These are phyloP conservation scores for Torulaspora franciscae DNA, from an alignment of 805 yeast genomes.

Conservation along the genomic window DNA sequence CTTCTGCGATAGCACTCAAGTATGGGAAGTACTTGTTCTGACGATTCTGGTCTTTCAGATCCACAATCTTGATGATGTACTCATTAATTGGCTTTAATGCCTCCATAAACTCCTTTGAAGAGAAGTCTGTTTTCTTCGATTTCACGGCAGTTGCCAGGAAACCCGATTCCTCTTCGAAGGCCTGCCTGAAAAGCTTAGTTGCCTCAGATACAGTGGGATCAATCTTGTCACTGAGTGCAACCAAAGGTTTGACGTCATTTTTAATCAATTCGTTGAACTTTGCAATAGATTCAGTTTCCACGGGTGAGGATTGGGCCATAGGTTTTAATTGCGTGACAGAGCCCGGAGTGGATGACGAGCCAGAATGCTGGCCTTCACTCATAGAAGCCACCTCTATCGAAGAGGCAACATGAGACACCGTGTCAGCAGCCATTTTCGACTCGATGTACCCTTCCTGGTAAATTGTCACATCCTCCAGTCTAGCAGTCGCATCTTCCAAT, in stretches of 20 bases:
- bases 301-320: slow-evolving; percentile 12
- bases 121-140: slow-evolving; percentile 59
- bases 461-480: slow-evolving; percentile 83
- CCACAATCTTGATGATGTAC: slow-evolving; percentile 51
- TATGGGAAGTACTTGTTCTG: slow-evolving; percentile 60
- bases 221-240: slow-evolving; percentile 37
- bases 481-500: slow-evolving; percentile 88
- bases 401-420: slow-evolving; percentile 2
- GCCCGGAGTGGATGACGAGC: slow-evolving; percentile 16
- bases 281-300: slow-evolving; percentile 40
- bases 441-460: slow-evolving; percentile 59
- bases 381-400: slow-evolving; percentile 22
- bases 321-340: slow-evolving; percentile 6
- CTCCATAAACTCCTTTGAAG: slow-evolving; percentile 50
- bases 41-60: slow-evolving; percentile 71
- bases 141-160: slow-evolving; percentile 56
- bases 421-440: slow-evolving; percentile 26
- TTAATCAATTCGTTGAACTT: slow-evolving; percentile 54
- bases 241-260: slow-evolving; percentile 56
- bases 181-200: slow-evolving; percentile 48
- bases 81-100: slow-evolving; percentile 67
- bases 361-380: slow-evolving; percentile 12
- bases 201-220: slow-evolving; percentile 47
- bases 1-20: slow-evolving; percentile 81
- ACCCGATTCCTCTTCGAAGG: slow-evolving; percentile 49